A percentile compares a stretch with the other conserved stretches of the same genome.
phyloP scores from a whole-genome alignment of 176 grass and related monocot genomes.

The Zoysia japonica region DNA sequence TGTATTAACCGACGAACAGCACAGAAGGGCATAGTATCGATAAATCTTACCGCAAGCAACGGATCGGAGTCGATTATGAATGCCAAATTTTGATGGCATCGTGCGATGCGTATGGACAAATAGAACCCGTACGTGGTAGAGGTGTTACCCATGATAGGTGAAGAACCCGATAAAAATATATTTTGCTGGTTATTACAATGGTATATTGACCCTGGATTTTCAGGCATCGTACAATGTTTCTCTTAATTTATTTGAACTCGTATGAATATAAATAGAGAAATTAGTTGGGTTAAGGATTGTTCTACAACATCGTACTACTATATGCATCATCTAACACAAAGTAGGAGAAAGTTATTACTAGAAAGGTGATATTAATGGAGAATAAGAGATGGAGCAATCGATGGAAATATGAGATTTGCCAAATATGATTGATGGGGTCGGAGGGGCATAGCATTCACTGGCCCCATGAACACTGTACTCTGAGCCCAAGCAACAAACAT shows the following conservation, averaged over 20 bases:
- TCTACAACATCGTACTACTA: background rate
- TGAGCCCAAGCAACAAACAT: constrained; percentile 33
- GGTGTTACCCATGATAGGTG: too few relatives aligned
- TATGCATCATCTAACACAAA: background rate
- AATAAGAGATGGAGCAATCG: background rate
- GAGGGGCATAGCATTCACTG: constrained; percentile 50
- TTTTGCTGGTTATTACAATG: too few relatives aligned
- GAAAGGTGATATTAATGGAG: background rate
- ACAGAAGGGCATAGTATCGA: background rate
- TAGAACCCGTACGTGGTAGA: too few relatives aligned
- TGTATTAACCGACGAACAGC: constrained; percentile 10
- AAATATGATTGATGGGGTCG: constrained; percentile 37
- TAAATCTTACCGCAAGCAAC: background rate
- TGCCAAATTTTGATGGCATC: too few relatives aligned
- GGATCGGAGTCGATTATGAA: background rate
- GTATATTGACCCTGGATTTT: too few relatives aligned
- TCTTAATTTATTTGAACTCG: background rate
- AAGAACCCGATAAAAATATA: too few relatives aligned
- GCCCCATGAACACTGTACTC: constrained; percentile 38
- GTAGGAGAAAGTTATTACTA: background rate
- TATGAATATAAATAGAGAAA: too few relatives aligned
- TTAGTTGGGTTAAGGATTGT: too few relatives aligned
- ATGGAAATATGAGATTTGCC: constrained; percentile 18
- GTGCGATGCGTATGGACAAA: too few relatives aligned
- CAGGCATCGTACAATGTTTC: too few relatives aligned